A percentile compares a stretch with the other conserved stretches of the same genome.
Conservation (phyloP, 768 basidiomycete genomes). For the Mycena amicta region DNA sequence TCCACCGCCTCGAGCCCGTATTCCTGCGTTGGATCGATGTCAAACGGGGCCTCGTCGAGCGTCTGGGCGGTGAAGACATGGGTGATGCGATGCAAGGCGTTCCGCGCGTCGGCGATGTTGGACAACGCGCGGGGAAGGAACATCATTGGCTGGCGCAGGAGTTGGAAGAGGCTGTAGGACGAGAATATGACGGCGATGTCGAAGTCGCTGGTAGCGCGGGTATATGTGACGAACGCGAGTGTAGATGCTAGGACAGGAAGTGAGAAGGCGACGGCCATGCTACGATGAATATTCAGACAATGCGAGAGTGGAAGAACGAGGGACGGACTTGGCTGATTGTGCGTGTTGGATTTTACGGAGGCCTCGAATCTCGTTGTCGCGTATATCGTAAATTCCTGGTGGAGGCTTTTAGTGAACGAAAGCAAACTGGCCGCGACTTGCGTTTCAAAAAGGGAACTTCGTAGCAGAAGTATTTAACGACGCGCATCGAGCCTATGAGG, state of each 20-base stretch:
- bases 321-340: slow-evolving; percentile 60
- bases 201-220: slow-evolving; percentile 52
- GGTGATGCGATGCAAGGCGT: slow-evolving; percentile 55
- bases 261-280: slow-evolving; percentile 57
- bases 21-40: slow-evolving; percentile 47
- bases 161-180: slow-evolving; percentile 62
- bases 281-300: slow-evolving; percentile 27
- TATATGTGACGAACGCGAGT: slow-evolving; percentile 68
- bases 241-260: slow-evolving; percentile 68
- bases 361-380: slow-evolving; percentile 57
- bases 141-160: slow-evolving; percentile 74
- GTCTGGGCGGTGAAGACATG: slow-evolving; percentile 59
- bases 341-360: slow-evolving; percentile 60
- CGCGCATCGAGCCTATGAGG: slow-evolving; percentile 58
- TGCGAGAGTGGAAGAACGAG: slow-evolving; percentile 1
- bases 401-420: not conserved
- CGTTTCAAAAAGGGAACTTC: slow-evolving; percentile 68
- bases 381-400: slow-evolving; percentile 56
- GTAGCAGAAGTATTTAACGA: slow-evolving; percentile 80
- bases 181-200: slow-evolving; percentile 72
- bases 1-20: slow-evolving; percentile 51
- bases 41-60: slow-evolving; percentile 42
- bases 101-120: slow-evolving; percentile 64
- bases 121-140: slow-evolving; percentile 65
- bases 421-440: too few relatives aligned